A percentile compares a stretch with the other conserved stretches of the same genome.
Evolutionary conservation across 2,329 filamentous ascomycete genomes (phyloP).

Genomic region (Didymella segeticola): DNA sequence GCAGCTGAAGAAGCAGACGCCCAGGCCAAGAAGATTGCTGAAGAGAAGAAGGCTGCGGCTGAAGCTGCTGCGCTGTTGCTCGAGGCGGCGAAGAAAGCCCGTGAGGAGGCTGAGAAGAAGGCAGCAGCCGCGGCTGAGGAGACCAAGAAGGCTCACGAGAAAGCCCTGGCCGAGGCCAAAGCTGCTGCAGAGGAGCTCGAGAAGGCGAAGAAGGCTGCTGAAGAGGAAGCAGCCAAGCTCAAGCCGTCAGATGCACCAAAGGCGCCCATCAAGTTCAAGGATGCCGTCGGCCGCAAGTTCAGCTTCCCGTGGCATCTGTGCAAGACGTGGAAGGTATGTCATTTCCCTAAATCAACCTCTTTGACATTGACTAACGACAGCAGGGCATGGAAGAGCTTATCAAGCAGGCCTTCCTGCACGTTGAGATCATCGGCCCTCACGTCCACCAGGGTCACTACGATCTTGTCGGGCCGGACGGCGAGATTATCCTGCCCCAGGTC

Average conservation of each 20-base stretch:
- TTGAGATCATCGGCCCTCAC: conserved; percentile 55
- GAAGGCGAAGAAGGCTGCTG: conserved; percentile 57
- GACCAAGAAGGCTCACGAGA: conserved; percentile 56
- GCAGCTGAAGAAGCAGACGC: conserved; percentile 58
- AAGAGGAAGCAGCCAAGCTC: conserved; percentile 52
- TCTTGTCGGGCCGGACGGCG: conserved; percentile 55
- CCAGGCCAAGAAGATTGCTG: conserved; percentile 59
- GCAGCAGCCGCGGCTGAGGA: conserved; percentile 42
- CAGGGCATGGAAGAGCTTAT: conserved; percentile 59
- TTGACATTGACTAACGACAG: conserved; percentile 72
- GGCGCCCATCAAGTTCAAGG: conserved; percentile 40
- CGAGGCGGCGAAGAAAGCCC: conserved; percentile 40
- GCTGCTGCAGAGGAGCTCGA: conserved; percentile 53
- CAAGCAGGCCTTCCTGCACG: conserved; percentile 57
- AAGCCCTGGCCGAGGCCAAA: conserved; percentile 54
- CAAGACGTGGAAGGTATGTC: conserved; percentile 55
- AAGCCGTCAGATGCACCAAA: conserved; percentile 60
- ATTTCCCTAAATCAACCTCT: background rate
- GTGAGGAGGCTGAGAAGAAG: conserved; percentile 42
- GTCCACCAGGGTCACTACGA: conserved; percentile 57
- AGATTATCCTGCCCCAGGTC: conserved; percentile 58
- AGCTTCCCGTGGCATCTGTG: conserved; percentile 38
- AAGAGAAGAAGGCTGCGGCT: conserved; percentile 53
- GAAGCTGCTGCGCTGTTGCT: conserved; percentile 36
- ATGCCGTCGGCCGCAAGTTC: conserved; percentile 41